Conservation (phyloP, 306 rosid genomes). For the Spatholobus suberectus region DNA sequence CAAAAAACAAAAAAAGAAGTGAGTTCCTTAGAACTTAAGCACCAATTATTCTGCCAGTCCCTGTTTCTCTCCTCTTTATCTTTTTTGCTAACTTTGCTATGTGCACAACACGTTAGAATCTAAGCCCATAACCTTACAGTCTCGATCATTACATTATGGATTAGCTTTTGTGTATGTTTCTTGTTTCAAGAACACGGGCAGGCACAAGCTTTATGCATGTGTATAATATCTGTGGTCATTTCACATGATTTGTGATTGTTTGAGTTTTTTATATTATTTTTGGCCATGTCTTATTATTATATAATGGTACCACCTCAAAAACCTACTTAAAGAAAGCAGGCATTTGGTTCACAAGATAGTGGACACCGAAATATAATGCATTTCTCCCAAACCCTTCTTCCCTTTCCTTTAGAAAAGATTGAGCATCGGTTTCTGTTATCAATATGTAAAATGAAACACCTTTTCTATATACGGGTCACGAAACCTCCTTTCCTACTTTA, state of each 20-base stretch:
- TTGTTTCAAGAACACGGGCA: conserved; percentile 57
- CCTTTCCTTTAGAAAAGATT: conserved; percentile 41
- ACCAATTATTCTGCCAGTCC: conserved; percentile 51
- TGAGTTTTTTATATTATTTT: conserved; percentile 5
- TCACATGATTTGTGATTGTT: conserved; percentile 47
- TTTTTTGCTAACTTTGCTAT: conserved; percentile 28
- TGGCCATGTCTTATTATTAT: conserved; percentile 27
- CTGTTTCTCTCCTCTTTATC: conserved; percentile 40
- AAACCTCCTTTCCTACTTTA: conserved; percentile 31
- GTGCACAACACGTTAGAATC: conserved; percentile 37
- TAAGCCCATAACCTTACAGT: conserved; percentile 30
- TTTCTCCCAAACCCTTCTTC: conserved; percentile 45
- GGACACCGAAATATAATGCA: conserved; percentile 46
- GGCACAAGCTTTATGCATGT: conserved; percentile 47
- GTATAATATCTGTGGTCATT: conserved; percentile 49
- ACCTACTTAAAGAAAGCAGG: conserved; percentile 35
- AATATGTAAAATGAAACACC: conserved; percentile 55
- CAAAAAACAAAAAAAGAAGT: neutral
- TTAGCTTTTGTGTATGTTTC: conserved; percentile 41
- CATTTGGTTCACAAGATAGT: conserved; percentile 33
- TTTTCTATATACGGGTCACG: conserved; percentile 37
- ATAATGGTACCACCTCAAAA: conserved; percentile 49
- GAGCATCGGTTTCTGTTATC: conserved; percentile 40
- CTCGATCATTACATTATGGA: conserved; percentile 37
- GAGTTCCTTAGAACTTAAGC: conserved; percentile 59